Percentiles rank a stretch among this genome's conserved stretches.
Evolutionary conservation across 2,329 filamentous ascomycete genomes (phyloP).

Genomic region (Alternaria hordeiaustralica): DNA sequence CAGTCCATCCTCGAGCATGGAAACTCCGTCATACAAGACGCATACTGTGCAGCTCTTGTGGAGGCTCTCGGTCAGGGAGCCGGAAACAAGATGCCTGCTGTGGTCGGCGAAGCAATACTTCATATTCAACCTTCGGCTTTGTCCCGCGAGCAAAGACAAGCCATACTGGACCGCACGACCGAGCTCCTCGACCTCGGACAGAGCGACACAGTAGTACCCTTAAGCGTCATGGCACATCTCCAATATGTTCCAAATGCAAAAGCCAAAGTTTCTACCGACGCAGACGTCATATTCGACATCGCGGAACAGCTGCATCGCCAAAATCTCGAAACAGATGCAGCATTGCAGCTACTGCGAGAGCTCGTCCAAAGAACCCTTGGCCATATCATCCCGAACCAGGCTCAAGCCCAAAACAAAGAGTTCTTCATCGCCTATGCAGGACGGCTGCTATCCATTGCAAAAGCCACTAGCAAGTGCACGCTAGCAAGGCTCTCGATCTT

Average conservation of each 20-base stretch:
- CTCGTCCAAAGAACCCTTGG: conserved; percentile 33
- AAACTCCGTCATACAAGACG: conserved; percentile 23
- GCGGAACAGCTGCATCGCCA: conserved; percentile 31
- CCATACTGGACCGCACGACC: conserved; percentile 37
- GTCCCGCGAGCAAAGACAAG: conserved; percentile 41
- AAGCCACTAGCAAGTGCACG: conserved; percentile 30
- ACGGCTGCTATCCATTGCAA: conserved; percentile 25
- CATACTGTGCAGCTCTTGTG: conserved; percentile 29
- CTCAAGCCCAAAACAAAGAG: conserved; percentile 40
- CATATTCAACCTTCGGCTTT: conserved; percentile 34
- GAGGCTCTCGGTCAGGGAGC: conserved; percentile 16
- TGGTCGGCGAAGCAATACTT: conserved; percentile 27
- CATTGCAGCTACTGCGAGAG: conserved; percentile 31
- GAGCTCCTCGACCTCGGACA: conserved; percentile 19
- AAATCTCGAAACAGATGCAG: conserved; percentile 14
- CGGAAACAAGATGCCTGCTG: conserved; percentile 5
- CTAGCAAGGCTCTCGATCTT: conserved; percentile 33
- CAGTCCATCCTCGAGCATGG: conserved; percentile 29
- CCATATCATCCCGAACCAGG: conserved; percentile 44
- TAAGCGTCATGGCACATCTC: conserved; percentile 40
- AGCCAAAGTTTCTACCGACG: conserved; percentile 40
- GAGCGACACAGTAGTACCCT: conserved; percentile 11
- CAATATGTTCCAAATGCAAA: conserved; percentile 47
- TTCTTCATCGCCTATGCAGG: conserved; percentile 38
- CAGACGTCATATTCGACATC: conserved; percentile 33